Conservation (phyloP, 192 early-diverging fungal genomes). For the Backusella mclennaniae region DNA sequence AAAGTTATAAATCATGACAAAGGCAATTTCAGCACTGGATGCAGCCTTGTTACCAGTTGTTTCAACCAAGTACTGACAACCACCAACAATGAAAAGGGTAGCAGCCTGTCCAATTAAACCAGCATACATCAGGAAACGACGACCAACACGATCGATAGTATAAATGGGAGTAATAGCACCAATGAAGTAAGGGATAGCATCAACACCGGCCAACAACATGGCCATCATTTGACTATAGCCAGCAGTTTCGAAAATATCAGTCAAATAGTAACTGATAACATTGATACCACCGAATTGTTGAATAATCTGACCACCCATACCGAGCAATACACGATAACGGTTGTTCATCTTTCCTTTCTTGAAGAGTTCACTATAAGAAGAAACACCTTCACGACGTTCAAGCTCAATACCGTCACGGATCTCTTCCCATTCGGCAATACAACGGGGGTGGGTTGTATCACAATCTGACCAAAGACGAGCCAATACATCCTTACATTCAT, state of each 20-base stretch:
- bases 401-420: conserved; percentile 35
- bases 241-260: conserved; percentile 51
- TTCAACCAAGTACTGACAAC: conserved; percentile 20
- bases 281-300: conserved; percentile 44
- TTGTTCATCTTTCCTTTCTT: conserved; percentile 36
- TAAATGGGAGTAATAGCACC: conserved; percentile 73
- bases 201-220: conserved; percentile 58
- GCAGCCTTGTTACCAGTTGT: conserved; percentile 15
- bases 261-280: conserved; percentile 31
- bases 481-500: conserved; percentile 28
- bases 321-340: conserved; percentile 37
- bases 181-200: conserved; percentile 71
- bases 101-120: conserved; percentile 32
- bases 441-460: conserved; percentile 26
- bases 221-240: conserved; percentile 46
- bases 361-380: conserved; percentile 35
- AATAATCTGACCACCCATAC: conserved; percentile 40
- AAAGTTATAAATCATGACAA: conserved; percentile 65
- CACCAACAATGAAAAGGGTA: conserved; percentile 29
- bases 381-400: conserved; percentile 33
- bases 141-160: conserved; percentile 69
- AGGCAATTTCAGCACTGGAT: conserved; percentile 42
- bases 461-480: conserved; percentile 37
- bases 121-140: conserved; percentile 53
- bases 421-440: conserved; percentile 36